Evolutionary conservation across 192 early-diverging fungal species (phyloP), one percentile per base, ranked within the genome.

Genomic region (Backusella morwellensis): DNA sequence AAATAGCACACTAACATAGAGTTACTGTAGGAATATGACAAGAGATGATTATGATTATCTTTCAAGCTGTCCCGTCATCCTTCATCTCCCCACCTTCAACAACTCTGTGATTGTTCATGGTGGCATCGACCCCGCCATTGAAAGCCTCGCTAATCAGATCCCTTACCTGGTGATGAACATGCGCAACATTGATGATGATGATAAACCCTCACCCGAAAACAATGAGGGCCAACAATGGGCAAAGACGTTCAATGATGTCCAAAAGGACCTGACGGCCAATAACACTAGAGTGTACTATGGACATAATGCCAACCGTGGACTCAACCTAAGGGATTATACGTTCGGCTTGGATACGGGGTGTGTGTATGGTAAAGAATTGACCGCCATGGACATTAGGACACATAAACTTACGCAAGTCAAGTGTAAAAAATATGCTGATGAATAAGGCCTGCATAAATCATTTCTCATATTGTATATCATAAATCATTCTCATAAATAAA

Each of bases 261-360:
- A 85, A 23, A 12, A 52, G 9, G 11, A 66, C 9, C 69, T 77
- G 19, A 56, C 66, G 1, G 75, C 44, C 6, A 85, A 77, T 75
- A 66, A 23, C n/a, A 76, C 83, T 36, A 81, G 84, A 38, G 77
- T 92, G 8, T 86, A 88, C 23, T 94, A 93, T 78, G 93, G 93
- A 0, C 93, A 94, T 80, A 91, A 90, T 72, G 91, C 93, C 26
- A 75, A 85, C 6, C 78, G 91, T 19, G 85, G 80, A 6, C 77
- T 94, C 35, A 85, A 90, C 68, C 67, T 93, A 17, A 83, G 83
- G 74, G 40, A 68, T 0, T 84, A 85, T 66, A 86, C 90, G 0
- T 86, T 89, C 77, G 93, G 93, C 12, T 52, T 93, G 7, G 93
- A 94, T 77, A 86, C 88, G 3, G 90, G 90, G 17, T 94, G 93